phyloP scores from a whole-genome alignment of 2,329 filamentous ascomycete species.

The Acrocalymma vagum region DNA sequence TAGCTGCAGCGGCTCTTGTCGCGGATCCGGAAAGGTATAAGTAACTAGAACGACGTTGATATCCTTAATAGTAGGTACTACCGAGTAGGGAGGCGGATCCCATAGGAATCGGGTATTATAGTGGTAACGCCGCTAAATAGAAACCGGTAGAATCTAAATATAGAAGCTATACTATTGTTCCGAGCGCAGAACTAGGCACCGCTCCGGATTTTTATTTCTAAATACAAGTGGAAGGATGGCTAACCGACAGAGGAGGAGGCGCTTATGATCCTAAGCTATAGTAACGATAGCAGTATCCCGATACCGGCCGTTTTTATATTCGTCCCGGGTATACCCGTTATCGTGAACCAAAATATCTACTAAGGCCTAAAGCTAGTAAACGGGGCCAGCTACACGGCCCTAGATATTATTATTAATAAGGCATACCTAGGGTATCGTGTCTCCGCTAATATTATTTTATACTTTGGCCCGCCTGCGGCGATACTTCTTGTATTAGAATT shows the following conservation, averaged over 20 bases:
- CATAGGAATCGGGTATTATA: constrained; percentile 7
- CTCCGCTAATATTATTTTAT: constrained; percentile 4
- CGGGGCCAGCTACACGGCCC: constrained; percentile 6
- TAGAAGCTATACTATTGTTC: constrained; percentile 10
- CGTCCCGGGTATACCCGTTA: constrained; percentile 8
- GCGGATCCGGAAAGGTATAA: constrained; percentile 3
- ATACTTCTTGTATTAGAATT: constrained; percentile 9
- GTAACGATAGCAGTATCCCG: constrained; percentile 7
- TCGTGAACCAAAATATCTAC: constrained; percentile 10
- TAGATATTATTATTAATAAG: constrained; percentile 9
- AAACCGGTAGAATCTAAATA: constrained; percentile 12
- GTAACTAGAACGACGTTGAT: constrained; percentile 1
- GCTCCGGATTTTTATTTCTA: constrained; percentile 10
- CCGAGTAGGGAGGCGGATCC: constrained; percentile 6
- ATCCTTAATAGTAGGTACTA: constrained; percentile 3
- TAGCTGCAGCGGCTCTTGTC: constrained; percentile 1
- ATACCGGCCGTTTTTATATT: constrained; percentile 9
- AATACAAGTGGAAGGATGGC: constrained; percentile 11
- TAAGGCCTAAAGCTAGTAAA: constrained; percentile 12
- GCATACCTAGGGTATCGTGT: constrained; percentile 10
- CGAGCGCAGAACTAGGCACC: constrained; percentile 6
- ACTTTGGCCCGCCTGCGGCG: constrained; percentile 6
- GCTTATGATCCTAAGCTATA: constrained; percentile 12
- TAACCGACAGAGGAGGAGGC: constrained; percentile 13
- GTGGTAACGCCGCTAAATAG: constrained; percentile 8